These are phyloP conservation scores for Aspergillus cristatus DNA, from an alignment of 495 filamentous ascomycete species.

Conservation along the genomic window DNA sequence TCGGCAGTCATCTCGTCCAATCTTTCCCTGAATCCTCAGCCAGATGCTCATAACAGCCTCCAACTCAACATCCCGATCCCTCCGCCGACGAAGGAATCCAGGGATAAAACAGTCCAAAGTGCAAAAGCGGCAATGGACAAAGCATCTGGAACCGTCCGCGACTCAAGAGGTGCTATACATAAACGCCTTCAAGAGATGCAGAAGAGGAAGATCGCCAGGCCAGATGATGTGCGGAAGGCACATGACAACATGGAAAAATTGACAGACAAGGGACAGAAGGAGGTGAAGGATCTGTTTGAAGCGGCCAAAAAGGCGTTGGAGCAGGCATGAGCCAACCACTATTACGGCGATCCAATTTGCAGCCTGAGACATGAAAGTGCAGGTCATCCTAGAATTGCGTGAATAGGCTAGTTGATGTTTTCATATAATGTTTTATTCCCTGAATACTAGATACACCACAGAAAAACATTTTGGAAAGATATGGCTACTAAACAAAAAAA, in stretches of 20 bases:
- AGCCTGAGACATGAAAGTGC: too few species aligned
- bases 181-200: slow-evolving; percentile 57
- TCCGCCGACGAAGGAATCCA: slow-evolving; percentile 52
- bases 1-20: slow-evolving; percentile 59
- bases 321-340: slow-evolving; percentile 15
- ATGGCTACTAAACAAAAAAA: not conserved
- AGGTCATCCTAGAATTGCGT: too few species aligned
- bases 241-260: slow-evolving; percentile 65
- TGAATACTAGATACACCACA: too few species aligned
- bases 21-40: slow-evolving; percentile 65
- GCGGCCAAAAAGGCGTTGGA: slow-evolving; percentile 51
- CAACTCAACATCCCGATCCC: slow-evolving; percentile 68
- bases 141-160: slow-evolving; percentile 43
- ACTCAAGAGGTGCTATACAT: slow-evolving; percentile 48
- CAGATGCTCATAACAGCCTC: slow-evolving; percentile 54
- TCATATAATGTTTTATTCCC: too few species aligned
- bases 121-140: slow-evolving; percentile 54
- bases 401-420: too few species aligned
- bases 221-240: slow-evolving; percentile 60
- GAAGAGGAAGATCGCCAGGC: slow-evolving; percentile 43
- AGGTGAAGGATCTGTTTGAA: slow-evolving; percentile 62
- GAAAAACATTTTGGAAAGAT: too few species aligned
- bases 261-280: slow-evolving; percentile 57
- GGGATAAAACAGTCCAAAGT: slow-evolving; percentile 41
- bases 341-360: too few species aligned